Base-by-base conservation (phyloP, 108 stramenopile species). In the Chaetoceros tenuissimus region DNA sequence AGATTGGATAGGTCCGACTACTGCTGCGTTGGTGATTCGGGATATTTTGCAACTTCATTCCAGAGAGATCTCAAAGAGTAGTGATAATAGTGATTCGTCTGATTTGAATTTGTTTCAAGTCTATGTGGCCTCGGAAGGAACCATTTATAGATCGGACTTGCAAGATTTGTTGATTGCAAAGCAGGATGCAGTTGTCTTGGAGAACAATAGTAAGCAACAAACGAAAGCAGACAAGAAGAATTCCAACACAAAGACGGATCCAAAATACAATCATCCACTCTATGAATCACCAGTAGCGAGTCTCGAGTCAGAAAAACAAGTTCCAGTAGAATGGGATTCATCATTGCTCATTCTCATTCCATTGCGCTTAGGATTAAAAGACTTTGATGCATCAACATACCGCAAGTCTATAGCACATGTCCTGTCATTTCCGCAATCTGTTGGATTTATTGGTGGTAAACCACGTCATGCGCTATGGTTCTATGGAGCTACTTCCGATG, bases 1-100 rank as follows among this genome's bases (percentile, higher is more conserved):
- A 40, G 93, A 94, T 60, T 94, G 93, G 93, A 91, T 85, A 46
- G 93, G 93, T 7, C 93, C 93, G 24, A 79, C 76, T 1, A 87
- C 84, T 3, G 93, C 80, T 2, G 84, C 87, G 51, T 75, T 78
- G 56, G 93, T 94, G 2, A 59, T 94, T 49, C 57, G 78, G 46
- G 93, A 89, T 47, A 62, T 90, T 46, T 81, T 81, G 1, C 71
- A 71, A 20, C 58, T 79, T 46, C 64, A 66, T 50, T 82, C 2
- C 2, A 16, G 21, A 3, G 24, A 53, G 21, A 26, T 24, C 5
- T 57, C 26, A n/a, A 3, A 54, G 43, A 19, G 45, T 5, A 3
- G 25, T 31, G 59, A 66, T 0, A 46, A 60, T 19, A 31, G 46
- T 27, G 18, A 44, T 2, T 20, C 20, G 21, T 50, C 48, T 26